Evolutionary conservation across 495 filamentous ascomycete species (phyloP).

Genomic region (Hyaloscypha hepaticicola): DNA sequence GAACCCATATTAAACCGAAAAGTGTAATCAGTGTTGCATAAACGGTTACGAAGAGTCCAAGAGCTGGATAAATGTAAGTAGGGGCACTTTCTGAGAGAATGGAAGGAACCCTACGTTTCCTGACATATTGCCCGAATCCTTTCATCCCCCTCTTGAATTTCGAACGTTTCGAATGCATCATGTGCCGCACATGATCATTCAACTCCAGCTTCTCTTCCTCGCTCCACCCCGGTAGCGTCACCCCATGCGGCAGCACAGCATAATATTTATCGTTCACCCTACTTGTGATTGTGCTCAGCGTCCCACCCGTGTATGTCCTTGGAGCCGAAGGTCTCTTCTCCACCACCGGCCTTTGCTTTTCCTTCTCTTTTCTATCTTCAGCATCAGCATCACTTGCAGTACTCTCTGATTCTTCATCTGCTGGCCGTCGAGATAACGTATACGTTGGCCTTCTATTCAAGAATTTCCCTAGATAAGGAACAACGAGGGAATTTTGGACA

Average conservation of each 20-base stretch:
- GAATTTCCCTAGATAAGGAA: constrained; percentile 64
- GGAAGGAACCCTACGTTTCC: constrained; percentile 45
- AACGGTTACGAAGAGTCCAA: constrained; percentile 73
- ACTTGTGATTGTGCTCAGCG: constrained; percentile 44
- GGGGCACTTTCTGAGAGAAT: background rate
- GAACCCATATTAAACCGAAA: constrained; percentile 79
- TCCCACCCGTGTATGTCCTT: constrained; percentile 16
- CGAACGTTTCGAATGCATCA: constrained; percentile 73
- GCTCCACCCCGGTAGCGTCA: constrained; percentile 65
- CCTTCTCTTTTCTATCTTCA: constrained; percentile 21
- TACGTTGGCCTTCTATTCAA: constrained; percentile 74
- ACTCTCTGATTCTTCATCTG: constrained; percentile 27
- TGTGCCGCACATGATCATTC: constrained; percentile 79
- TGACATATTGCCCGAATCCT: constrained; percentile 71
- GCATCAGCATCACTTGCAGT: constrained; percentile 26
- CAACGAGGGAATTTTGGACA: constrained; percentile 75
- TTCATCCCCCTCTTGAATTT: constrained; percentile 74
- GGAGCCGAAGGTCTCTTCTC: constrained; percentile 20
- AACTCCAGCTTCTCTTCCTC: constrained; percentile 66
- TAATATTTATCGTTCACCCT: constrained; percentile 46
- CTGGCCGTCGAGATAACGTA: constrained; percentile 55
- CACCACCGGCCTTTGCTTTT: constrained; percentile 21
- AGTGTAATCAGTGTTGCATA: constrained; percentile 80
- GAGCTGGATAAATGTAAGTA: constrained; percentile 40
- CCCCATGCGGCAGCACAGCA: constrained; percentile 63